These are phyloP conservation scores for Pyrenophora graminea DNA, from an alignment of 2,329 filamentous ascomycete genomes.

Conservation along the genomic window DNA sequence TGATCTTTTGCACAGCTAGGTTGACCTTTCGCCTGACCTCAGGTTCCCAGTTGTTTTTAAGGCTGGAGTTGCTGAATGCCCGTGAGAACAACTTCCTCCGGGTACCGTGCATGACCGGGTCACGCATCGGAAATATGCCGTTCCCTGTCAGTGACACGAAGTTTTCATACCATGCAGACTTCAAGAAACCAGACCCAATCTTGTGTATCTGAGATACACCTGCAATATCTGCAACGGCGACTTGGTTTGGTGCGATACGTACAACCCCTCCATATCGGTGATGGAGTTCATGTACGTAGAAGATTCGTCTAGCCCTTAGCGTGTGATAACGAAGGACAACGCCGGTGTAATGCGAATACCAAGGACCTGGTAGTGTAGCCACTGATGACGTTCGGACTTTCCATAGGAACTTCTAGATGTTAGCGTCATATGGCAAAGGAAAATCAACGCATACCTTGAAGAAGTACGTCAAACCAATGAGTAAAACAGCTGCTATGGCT, in stretches of 20 bases:
- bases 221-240: slow-evolving; percentile 24
- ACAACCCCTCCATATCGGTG: slow-evolving; percentile 34
- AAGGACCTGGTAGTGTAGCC: slow-evolving; percentile 35
- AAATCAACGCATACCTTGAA: no score
- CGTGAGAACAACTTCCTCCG: no score
- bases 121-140: no score
- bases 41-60: no score
- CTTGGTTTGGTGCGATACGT: slow-evolving; percentile 31
- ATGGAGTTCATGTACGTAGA: slow-evolving; percentile 44
- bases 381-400: slow-evolving; percentile 7
- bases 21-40: no score
- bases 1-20: no score
- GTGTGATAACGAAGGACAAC: slow-evolving; percentile 43
- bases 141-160: no score
- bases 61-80: no score
- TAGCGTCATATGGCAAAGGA: not conserved
- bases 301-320: slow-evolving; percentile 43
- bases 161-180: no score
- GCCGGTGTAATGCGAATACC: slow-evolving; percentile 36
- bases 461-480: no score
- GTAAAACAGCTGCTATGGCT: no score
- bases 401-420: slow-evolving; percentile 1
- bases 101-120: no score
- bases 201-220: slow-evolving; percentile 35
- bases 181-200: slow-evolving; percentile 29